These are phyloP conservation scores for Jatropha podagrica DNA, from an alignment of 441 rosid genomes.

Conservation along the genomic window DNA sequence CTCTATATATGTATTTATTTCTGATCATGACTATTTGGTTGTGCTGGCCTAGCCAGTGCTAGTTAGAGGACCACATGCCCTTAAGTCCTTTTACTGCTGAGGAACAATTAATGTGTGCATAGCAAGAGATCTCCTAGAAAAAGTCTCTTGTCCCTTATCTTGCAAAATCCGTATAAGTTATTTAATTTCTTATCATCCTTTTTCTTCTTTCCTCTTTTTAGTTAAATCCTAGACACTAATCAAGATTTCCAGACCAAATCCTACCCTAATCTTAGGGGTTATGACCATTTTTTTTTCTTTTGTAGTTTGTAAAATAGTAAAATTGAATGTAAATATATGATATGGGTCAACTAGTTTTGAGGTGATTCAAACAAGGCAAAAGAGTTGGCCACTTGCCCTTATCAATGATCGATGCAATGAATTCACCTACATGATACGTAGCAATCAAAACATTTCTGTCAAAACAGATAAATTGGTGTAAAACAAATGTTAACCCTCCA, in stretches of 20 bases:
- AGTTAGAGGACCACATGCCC: conserved; percentile 23
- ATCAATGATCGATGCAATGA: conserved; percentile 11
- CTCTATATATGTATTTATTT: conserved; percentile 6
- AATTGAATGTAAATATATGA: too few relatives aligned
- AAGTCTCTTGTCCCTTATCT: background rate
- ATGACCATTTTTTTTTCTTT: too few relatives aligned
- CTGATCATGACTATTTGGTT: conserved; percentile 11
- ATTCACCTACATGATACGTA: conserved; percentile 14
- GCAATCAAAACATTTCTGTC: conserved; percentile 3
- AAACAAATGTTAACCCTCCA: background rate
- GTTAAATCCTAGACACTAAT: too few relatives aligned
- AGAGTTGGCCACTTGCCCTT: conserved; percentile 14
- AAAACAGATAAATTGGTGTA: background rate
- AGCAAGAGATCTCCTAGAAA: background rate
- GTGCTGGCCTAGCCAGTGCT: background rate
- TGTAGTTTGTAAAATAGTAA: too few relatives aligned
- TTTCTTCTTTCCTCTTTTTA: too few relatives aligned
- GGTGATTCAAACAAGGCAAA: background rate
- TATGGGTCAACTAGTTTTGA: background rate
- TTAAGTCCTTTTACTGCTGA: background rate
- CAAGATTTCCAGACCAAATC: too few relatives aligned
- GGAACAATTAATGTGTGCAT: conserved; percentile 4
- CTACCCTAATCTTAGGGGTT: too few relatives aligned
- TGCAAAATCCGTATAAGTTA: background rate
- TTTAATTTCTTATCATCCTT: too few relatives aligned